Percentiles rank a stretch among this genome's conserved stretches.
Conservation (phyloP, 306 rosid species). For the Fagus crenata region DNA sequence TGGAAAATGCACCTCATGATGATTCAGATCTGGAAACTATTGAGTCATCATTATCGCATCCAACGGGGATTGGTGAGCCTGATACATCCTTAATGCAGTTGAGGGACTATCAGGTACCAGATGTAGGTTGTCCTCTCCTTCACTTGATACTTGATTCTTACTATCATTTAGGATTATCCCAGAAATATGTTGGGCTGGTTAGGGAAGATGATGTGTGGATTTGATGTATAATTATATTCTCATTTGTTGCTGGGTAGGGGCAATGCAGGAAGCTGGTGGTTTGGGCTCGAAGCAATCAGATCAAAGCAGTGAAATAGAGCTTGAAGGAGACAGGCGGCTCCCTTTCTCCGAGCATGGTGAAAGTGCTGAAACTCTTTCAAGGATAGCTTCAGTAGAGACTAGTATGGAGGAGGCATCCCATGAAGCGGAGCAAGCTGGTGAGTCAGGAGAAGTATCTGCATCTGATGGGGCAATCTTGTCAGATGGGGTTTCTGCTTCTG, state of each 20-base stretch:
- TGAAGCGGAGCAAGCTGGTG: conserved; percentile 39
- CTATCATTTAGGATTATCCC: conserved; percentile 10
- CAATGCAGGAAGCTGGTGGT: conserved; percentile 85
- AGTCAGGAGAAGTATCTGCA: conserved; percentile 39
- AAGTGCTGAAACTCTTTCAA: conserved; percentile 37
- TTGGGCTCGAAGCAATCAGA: conserved; percentile 43
- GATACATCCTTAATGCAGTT: conserved; percentile 46
- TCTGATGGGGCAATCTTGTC: conserved; percentile 36
- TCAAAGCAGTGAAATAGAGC: conserved; percentile 40
- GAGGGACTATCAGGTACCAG: conserved; percentile 85
- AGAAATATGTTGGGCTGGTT: conserved; percentile 31
- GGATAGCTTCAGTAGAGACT: conserved; percentile 34
- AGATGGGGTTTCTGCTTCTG: conserved; percentile 39
- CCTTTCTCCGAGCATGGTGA: conserved; percentile 31
- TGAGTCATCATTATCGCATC: conserved; percentile 45
- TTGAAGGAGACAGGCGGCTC: conserved; percentile 44
- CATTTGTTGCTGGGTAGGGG: conserved; percentile 87
- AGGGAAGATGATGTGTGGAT: conserved; percentile 35
- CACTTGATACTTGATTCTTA: conserved; percentile 34
- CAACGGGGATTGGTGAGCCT: conserved; percentile 35
- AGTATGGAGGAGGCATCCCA: conserved; percentile 30
- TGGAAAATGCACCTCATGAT: conserved; percentile 37
- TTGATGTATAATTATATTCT: conserved; percentile 68
- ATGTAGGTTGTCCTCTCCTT: conserved; percentile 90
- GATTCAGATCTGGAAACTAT: conserved; percentile 32